Conservation (phyloP, 2,329 filamentous ascomycete species). For the Celoporthe dispersa region DNA sequence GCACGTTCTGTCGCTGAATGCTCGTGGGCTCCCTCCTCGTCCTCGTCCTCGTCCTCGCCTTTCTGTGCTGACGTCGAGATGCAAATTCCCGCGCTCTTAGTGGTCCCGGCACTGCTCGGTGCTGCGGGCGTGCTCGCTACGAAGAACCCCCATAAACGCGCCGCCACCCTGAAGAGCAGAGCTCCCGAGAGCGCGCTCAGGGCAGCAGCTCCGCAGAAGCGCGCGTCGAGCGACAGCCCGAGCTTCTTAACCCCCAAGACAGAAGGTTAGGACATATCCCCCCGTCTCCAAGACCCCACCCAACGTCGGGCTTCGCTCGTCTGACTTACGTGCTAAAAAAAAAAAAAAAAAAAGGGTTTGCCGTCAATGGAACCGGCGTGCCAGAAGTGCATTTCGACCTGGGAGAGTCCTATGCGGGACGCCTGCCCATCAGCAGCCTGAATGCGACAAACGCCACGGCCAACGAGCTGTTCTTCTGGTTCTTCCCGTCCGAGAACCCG, state of each 20-base stretch:
- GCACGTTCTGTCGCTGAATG: neutral
- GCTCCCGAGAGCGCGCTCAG: neutral
- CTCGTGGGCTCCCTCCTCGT: neutral
- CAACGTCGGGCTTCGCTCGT: too few species aligned
- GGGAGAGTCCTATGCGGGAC: constrained; percentile 67
- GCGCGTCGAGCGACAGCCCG: neutral
- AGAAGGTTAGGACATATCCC: constrained; percentile 17
- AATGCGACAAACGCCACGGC: constrained; percentile 45
- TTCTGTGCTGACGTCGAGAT: constrained; percentile 2
- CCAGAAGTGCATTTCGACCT: constrained; percentile 74
- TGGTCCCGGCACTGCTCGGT: constrained; percentile 4
- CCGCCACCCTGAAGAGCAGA: neutral
- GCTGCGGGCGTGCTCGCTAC: constrained; percentile 6
- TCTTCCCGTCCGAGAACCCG: constrained; percentile 62
- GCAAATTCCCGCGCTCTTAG: constrained; percentile 8
- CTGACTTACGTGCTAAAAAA: neutral
- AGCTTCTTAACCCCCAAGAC: constrained; percentile 22
- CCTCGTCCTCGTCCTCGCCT: neutral
- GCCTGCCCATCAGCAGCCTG: constrained; percentile 57
- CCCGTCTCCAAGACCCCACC: neutral
- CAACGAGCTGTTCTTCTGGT: constrained; percentile 65
- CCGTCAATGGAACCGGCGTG: constrained; percentile 65
- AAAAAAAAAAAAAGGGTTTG: constrained; percentile 52
- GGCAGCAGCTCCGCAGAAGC: neutral
- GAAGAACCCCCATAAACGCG: constrained; percentile 10